Conservation (phyloP, 352 stramenopile species). For the Phytophthora pistaciae region DNA sequence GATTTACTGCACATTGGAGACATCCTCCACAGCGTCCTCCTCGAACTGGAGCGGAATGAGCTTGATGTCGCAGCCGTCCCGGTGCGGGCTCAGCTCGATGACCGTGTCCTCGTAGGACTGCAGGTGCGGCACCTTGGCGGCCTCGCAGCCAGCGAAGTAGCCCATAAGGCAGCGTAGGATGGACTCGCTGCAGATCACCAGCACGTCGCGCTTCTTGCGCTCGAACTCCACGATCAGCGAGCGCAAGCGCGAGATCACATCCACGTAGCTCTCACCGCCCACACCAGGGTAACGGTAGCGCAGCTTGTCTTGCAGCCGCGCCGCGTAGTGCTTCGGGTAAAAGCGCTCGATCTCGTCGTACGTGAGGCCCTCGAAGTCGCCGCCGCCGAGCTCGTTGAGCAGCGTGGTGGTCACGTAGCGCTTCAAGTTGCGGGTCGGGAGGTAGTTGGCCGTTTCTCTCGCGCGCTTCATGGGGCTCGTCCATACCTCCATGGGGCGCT, state of each 20-base stretch:
- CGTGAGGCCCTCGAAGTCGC: constrained; percentile 92
- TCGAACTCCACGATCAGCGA: constrained; percentile 95
- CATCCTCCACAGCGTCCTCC: constrained; percentile 33
- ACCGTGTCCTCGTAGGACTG: constrained; percentile 77
- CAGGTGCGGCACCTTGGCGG: constrained; percentile 76
- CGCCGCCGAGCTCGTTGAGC: constrained; percentile 92
- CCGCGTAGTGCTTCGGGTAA: constrained; percentile 90
- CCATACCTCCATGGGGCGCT: constrained; percentile 81
- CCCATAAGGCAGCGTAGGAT: constrained; percentile 82
- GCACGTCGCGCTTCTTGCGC: constrained; percentile 88
- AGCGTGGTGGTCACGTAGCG: constrained; percentile 89
- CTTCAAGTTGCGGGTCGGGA: constrained; percentile 73
- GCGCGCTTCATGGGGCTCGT: constrained; percentile 86
- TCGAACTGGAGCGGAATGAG: constrained; percentile 77
- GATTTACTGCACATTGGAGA: constrained; percentile 25
- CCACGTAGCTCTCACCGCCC: constrained; percentile 94
- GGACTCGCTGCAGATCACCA: constrained; percentile 88
- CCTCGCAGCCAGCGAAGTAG: constrained; percentile 83
- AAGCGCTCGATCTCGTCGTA: constrained; percentile 84
- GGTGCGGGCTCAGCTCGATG: constrained; percentile 84
- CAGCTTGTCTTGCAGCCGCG: constrained; percentile 91
- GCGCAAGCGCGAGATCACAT: constrained; percentile 93
- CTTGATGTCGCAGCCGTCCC: constrained; percentile 88
- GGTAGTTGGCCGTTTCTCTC: constrained; percentile 75
- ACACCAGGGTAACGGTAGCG: constrained; percentile 91